These are phyloP conservation scores for Pichia deserticola DNA, from an alignment of 805 yeast genomes.

Conservation along the genomic window DNA sequence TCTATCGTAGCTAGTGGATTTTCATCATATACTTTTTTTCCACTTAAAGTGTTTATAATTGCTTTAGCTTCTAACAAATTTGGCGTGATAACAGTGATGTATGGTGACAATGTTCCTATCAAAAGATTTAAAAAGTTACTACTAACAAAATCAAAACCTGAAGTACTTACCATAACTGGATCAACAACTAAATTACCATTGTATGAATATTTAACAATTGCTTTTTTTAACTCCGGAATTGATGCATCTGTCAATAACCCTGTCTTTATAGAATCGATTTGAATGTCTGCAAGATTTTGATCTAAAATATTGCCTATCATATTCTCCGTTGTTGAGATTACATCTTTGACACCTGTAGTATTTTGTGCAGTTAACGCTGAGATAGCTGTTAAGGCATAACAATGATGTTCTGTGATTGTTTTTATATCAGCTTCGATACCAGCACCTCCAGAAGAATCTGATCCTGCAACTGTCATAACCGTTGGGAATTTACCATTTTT, in stretches of 20 bases:
- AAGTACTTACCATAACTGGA: constrained; percentile 79
- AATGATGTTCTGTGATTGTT: constrained; percentile 70
- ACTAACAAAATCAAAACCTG: constrained; percentile 56
- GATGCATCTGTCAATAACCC: constrained; percentile 63
- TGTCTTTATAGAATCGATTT: constrained; percentile 63
- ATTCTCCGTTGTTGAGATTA: neutral
- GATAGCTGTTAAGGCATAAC: constrained; percentile 71
- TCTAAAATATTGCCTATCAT: constrained; percentile 2
- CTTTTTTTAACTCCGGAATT: constrained; percentile 32
- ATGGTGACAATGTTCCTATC: constrained; percentile 38
- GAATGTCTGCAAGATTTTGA: constrained; percentile 24
- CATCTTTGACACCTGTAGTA: constrained; percentile 31
- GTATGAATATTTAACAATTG: constrained; percentile 22
- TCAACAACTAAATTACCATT: constrained; percentile 46
- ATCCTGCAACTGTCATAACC: constrained; percentile 57
- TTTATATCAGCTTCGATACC: constrained; percentile 90
- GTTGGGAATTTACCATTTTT: constrained; percentile 22
- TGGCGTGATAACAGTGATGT: constrained; percentile 65
- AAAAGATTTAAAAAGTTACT: constrained; percentile 21
- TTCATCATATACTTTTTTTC: neutral
- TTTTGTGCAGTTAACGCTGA: constrained; percentile 82
- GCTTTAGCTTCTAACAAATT: constrained; percentile 57
- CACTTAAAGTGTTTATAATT: neutral
- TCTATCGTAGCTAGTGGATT: neutral
- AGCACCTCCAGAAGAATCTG: constrained; percentile 88